Evolutionary conservation across 352 stramenopile species (phyloP).

Genomic region (Phytophthora vignae): DNA sequence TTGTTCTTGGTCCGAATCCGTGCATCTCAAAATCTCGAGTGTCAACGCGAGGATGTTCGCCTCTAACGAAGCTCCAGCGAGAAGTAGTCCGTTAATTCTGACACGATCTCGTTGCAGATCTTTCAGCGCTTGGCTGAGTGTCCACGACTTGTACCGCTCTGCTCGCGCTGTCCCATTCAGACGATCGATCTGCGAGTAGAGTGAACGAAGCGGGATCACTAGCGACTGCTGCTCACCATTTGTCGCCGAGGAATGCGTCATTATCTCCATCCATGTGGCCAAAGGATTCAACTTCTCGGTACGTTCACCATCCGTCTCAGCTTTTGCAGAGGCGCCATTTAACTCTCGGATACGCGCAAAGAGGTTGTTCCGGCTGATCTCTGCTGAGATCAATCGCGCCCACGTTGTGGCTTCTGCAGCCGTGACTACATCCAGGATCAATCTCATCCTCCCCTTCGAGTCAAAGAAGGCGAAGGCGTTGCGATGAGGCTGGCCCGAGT

Average conservation of each 20-base stretch:
- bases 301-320: neutral
- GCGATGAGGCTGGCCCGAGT: slow-evolving; percentile 26
- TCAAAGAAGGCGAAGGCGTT: slow-evolving; percentile 81
- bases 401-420: slow-evolving; percentile 49
- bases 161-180: slow-evolving; percentile 41
- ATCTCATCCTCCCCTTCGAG: slow-evolving; percentile 42
- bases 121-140: slow-evolving; percentile 69
- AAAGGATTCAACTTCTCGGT: slow-evolving; percentile 1
- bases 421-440: slow-evolving; percentile 64
- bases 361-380: slow-evolving; percentile 48
- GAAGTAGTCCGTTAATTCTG: slow-evolving; percentile 55
- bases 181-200: slow-evolving; percentile 62
- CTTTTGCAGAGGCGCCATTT: slow-evolving; percentile 7
- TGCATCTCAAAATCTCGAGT: slow-evolving; percentile 30
- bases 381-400: slow-evolving; percentile 50
- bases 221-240: slow-evolving; percentile 24
- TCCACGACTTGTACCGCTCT: slow-evolving; percentile 57
- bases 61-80: slow-evolving; percentile 43
- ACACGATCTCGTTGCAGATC: slow-evolving; percentile 70
- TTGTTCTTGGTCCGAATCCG: neutral
- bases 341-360: slow-evolving; percentile 36
- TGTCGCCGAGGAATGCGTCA: slow-evolving; percentile 9
- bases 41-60: slow-evolving; percentile 34
- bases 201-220: slow-evolving; percentile 54
- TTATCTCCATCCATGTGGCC: slow-evolving; percentile 26